Evolutionary conservation across 1,284 basidiomycete species (phyloP), one percentile per base, ranked within the genome.

Genomic region (Heimioporus retisporus): DNA sequence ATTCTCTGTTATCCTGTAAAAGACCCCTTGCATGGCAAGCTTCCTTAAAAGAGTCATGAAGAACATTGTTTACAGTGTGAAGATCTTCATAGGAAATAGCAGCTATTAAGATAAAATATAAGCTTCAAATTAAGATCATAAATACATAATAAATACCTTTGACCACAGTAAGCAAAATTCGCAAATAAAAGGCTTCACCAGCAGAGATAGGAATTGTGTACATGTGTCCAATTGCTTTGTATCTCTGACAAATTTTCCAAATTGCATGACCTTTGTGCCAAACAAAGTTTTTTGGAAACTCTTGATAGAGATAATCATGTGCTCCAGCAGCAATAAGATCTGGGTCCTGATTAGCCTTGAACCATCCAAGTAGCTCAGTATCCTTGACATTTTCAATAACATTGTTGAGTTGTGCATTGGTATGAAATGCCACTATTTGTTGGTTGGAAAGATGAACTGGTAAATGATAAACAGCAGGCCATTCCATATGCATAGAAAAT

Each of bases 1-100:
- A 83, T 64, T 84, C 80, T 16, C 68, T 64, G 62, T 84, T 77
- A 75, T 82, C 73, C 4, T 81, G 73, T 4, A 84, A 69, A 1
- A 85, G 73, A 8, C 81, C 82, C 23, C 46, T 53, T n/a, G 73
- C 72, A 61, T 63, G 11, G 57, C 79, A 83, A 4, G 77, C 77
- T 6, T 74, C 71, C 51, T 76, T 46, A 11, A 46, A 46, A 19
- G 44, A 46, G 44, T 46, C 44, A 46, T 46, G 44, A 46, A 46
- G 44, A 46, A 46, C 19, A 19, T 19, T 19, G 19, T 46, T 46
- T 15, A 46, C 44, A 5, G 44, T 46, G 19, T 72, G 48, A n/a
- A 80, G 68, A 57, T 81, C 59, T 28, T 78, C 70, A 71, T 73
- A 84, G 6, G 73, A 79, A 0, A 59, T 75, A 18, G 81, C 69